Base-by-base conservation (phyloP, 2,329 filamentous ascomycete species). In the Xylariaceae sp. region DNA sequence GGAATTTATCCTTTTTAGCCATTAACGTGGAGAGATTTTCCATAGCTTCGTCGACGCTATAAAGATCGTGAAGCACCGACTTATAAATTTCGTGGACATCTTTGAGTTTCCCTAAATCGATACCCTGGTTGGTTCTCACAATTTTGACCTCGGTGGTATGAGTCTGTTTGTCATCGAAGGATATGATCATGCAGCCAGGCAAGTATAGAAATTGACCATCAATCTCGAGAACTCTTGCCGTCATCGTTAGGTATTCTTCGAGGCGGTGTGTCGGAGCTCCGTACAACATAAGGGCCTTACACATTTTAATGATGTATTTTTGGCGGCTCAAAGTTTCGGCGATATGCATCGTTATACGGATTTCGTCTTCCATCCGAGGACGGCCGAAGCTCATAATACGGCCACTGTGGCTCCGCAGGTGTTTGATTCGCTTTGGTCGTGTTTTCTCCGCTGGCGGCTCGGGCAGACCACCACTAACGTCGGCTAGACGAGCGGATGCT, bases 161-260 rank as follows among this genome's bases (percentile, higher is more conserved):
- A 0, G 84, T 85, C 0, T 79, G 74, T 43, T 69, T 73, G 62
- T 93, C 89, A 65, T 89, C 92, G 66, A 97, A 96, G 4, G 91
- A 93, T 67, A 96, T 88, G 51, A 97, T 89, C 92, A 97, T 97
- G 67, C 90, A 95, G 0, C 90, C 90, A 0, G 92, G 92, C 24
- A 96, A 84, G 68, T 96, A 97, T 18, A 96, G 75, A 63, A 94
- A 96, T 65, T 96, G 91, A 5, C 88, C 88, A 60, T 96, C 89
- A 13, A 96, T 92, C 70, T 92, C 89, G 30, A 97, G 81, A 1
- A 94, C 89, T n/a, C 89, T 82, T 1, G 92, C 87, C 7, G 89
- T 92, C 89, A 93, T 95, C 58, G 82, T 86, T 83, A 97, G 87
- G 70, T 96, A 96, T 68, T 96, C 89, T 71, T 97, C 92, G 16